Evolutionary conservation across 768 basidiomycete species (phyloP).

Genomic region (Termitomyces sp.): DNA sequence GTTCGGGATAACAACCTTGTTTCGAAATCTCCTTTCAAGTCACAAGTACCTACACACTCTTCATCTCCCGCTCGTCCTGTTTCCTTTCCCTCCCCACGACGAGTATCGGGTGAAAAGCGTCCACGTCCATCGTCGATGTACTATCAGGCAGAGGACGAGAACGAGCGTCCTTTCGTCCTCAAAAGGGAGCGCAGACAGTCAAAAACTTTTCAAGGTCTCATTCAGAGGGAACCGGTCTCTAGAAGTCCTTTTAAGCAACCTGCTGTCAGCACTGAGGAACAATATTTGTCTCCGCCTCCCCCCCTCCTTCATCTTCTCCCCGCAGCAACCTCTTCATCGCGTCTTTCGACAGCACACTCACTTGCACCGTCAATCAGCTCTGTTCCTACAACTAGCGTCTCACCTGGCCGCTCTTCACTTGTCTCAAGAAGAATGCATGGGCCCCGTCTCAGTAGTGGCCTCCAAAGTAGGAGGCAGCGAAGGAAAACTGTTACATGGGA

Average conservation of each 20-base stretch:
- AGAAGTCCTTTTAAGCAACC: slow-evolving; percentile 74
- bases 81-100: slow-evolving; percentile 37
- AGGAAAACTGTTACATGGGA: slow-evolving; percentile 81
- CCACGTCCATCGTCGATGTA: slow-evolving; percentile 72
- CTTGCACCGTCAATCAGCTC: slow-evolving; percentile 28
- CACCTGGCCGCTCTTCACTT: slow-evolving; percentile 65
- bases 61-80: slow-evolving; percentile 35
- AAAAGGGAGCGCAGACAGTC: slow-evolving; percentile 77
- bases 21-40: slow-evolving; percentile 84
- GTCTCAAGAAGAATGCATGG: slow-evolving; percentile 76
- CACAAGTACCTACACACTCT: slow-evolving; percentile 53
- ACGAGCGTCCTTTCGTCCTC: slow-evolving; percentile 66
- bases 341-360: slow-evolving; percentile 9
- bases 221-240: slow-evolving; percentile 74
- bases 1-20: slow-evolving; percentile 77
- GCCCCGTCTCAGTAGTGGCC: slow-evolving; percentile 57
- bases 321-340: slow-evolving; percentile 8
- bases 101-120: slow-evolving; percentile 77
- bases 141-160: slow-evolving; percentile 64
- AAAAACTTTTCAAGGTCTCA: slow-evolving; percentile 68
- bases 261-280: slow-evolving; percentile 25
- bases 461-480: slow-evolving; percentile 44
- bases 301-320: slow-evolving; percentile 9
- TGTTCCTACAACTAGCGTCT: slow-evolving; percentile 31
- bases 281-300: slow-evolving; percentile 6